phyloP scores from a whole-genome alignment of 106 monocot species.

The Dioscorea alata region DNA sequence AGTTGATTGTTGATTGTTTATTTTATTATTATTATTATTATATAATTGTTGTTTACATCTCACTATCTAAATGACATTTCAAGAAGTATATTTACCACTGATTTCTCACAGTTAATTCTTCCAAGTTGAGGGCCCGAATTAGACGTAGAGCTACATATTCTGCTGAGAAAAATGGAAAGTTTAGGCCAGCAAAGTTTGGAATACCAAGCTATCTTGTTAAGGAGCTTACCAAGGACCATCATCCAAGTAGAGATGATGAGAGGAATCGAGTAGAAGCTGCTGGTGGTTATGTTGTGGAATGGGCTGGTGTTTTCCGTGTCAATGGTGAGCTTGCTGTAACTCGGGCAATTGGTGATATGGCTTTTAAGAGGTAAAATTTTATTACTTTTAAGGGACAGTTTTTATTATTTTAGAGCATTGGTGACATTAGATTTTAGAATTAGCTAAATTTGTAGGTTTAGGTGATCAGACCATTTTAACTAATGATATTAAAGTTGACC shows the following conservation, averaged over 20 bases:
- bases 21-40: neutral
- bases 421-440: neutral
- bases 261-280: conserved; percentile 73
- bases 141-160: conserved; percentile 18
- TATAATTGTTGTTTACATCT: neutral
- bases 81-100: neutral
- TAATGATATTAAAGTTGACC: neutral
- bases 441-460: neutral
- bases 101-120: conserved; percentile 17
- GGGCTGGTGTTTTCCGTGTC: conserved; percentile 73
- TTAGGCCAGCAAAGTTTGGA: conserved; percentile 23
- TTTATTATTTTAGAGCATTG: neutral
- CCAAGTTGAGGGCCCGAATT: conserved; percentile 27
- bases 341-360: conserved; percentile 86
- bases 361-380: conserved; percentile 59
- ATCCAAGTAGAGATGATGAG: conserved; percentile 80
- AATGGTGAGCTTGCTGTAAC: conserved; percentile 85
- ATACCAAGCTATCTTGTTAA: conserved; percentile 42
- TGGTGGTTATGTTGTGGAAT: conserved; percentile 77
- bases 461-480: neutral
- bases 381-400: neutral
- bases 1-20: neutral
- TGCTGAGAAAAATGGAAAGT: conserved; percentile 12
- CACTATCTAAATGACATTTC: neutral
- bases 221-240: conserved; percentile 87